Conservation (phyloP, 2,329 filamentous ascomycete genomes). For the Magnaporthiopsis rhizophila region DNA sequence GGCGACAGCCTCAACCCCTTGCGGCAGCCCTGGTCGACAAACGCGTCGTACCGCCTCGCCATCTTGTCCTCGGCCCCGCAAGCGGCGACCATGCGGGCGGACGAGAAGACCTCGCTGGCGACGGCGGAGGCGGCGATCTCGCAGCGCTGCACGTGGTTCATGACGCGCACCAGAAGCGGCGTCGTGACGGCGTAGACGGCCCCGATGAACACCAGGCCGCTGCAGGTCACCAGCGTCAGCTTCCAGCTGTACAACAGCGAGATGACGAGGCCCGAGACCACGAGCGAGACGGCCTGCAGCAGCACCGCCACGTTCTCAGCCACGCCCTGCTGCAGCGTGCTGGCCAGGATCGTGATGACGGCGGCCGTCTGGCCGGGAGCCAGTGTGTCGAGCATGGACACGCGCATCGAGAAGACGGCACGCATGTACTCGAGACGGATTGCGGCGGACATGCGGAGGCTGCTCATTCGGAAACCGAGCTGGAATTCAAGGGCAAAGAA, state of each 20-base stretch:
- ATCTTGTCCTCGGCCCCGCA: conserved; percentile 53
- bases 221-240: conserved; percentile 49
- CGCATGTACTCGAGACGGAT: conserved; percentile 57
- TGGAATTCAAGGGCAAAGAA: conserved; percentile 13
- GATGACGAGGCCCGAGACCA: conserved; percentile 43
- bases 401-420: conserved; percentile 54
- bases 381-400: conserved; percentile 58
- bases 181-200: conserved; percentile 39
- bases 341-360: conserved; percentile 56
- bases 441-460: conserved; percentile 50
- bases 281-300: conserved; percentile 45
- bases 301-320: conserved; percentile 53
- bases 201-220: conserved; percentile 46
- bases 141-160: conserved; percentile 35
- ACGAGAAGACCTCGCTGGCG: conserved; percentile 51
- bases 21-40: conserved; percentile 42
- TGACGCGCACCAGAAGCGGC: conserved; percentile 45
- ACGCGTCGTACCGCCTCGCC: conserved; percentile 41
- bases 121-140: conserved; percentile 50
- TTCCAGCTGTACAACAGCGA: conserved; percentile 51
- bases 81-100: conserved; percentile 52
- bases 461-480: conserved; percentile 50
- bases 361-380: conserved; percentile 50
- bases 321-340: conserved; percentile 53
- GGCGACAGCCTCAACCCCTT: conserved; percentile 21